These are phyloP conservation scores for Spinellus fusiger DNA, from an alignment of 192 early-diverging fungal species.

Conservation along the genomic window DNA sequence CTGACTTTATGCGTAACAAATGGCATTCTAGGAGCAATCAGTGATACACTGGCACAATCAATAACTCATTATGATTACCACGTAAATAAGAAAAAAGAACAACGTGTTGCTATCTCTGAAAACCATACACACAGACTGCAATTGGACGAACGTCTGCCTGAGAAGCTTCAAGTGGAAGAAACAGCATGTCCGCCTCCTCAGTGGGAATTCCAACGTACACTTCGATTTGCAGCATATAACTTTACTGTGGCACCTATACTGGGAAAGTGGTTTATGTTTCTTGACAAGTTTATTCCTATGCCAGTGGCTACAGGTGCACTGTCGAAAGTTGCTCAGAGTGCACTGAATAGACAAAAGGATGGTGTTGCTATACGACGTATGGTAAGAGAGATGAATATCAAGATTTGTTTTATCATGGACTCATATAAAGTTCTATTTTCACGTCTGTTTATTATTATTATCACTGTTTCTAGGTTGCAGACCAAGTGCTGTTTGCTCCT, in stretches of 20 bases:
- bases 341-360: neutral
- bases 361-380: slow-evolving; percentile 46
- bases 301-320: neutral
- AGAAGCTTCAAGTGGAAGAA: slow-evolving; percentile 8
- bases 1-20: slow-evolving; percentile 65
- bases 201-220: slow-evolving; percentile 42
- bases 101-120: neutral
- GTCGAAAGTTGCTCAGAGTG: slow-evolving; percentile 2
- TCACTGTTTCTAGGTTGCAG: slow-evolving; percentile 24
- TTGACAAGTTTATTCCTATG: slow-evolving; percentile 61
- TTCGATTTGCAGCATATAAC: slow-evolving; percentile 63
- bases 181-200: neutral
- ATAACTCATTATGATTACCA: slow-evolving; percentile 31
- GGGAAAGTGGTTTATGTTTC: slow-evolving; percentile 60
- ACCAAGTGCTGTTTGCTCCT: slow-evolving; percentile 65
- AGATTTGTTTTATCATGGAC: neutral
- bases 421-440: neutral
- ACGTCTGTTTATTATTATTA: neutral
- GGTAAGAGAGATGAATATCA: slow-evolving; percentile 4
- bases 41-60: slow-evolving; percentile 61
- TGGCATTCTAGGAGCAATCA: slow-evolving; percentile 52
- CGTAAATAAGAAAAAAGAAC: slow-evolving; percentile 1
- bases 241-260: slow-evolving; percentile 62
- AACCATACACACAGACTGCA: neutral
- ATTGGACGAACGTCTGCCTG: slow-evolving; percentile 8